phyloP scores from a whole-genome alignment of 2,329 filamentous ascomycete genomes.

The Aspergillus sp. region DNA sequence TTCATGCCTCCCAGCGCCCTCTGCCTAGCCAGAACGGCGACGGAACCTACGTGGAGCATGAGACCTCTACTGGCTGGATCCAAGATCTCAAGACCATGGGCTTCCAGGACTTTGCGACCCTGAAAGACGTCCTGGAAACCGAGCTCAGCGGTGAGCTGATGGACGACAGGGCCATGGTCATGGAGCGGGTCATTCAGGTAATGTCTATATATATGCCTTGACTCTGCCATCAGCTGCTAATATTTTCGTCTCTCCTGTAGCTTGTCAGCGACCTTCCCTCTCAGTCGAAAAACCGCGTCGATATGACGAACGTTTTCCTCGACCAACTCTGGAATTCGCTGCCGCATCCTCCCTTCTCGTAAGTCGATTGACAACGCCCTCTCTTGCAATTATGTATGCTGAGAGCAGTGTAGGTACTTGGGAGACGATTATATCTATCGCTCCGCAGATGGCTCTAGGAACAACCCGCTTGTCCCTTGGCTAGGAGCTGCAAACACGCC shows the following conservation, averaged over 20 bases:
- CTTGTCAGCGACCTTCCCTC: slow-evolving; percentile 57
- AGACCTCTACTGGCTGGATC: slow-evolving; percentile 43
- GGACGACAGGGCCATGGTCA: slow-evolving; percentile 69
- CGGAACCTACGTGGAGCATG: slow-evolving; percentile 48
- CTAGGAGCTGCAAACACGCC: slow-evolving; percentile 58
- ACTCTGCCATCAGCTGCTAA: neutral
- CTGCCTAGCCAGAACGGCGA: slow-evolving; percentile 55
- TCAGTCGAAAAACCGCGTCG: slow-evolving; percentile 50
- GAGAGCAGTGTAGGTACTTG: slow-evolving; percentile 26
- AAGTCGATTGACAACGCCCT: slow-evolving; percentile 18
- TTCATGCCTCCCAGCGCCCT: slow-evolving; percentile 50
- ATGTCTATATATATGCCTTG: slow-evolving; percentile 4
- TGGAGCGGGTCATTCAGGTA: slow-evolving; percentile 60
- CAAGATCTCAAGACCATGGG: slow-evolving; percentile 51
- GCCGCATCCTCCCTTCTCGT: slow-evolving; percentile 62
- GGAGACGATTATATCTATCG: slow-evolving; percentile 55
- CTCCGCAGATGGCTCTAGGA: slow-evolving; percentile 60
- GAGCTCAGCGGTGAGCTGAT: slow-evolving; percentile 56
- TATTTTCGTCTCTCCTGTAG: slow-evolving; percentile 19
- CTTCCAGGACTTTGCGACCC: slow-evolving; percentile 52
- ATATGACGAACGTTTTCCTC: slow-evolving; percentile 60
- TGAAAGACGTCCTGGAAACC: slow-evolving; percentile 51
- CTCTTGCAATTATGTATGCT: slow-evolving; percentile 3
- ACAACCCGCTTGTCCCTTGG: slow-evolving; percentile 57
- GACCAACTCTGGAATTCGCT: slow-evolving; percentile 61